Evolutionary conservation across 225 moss, liverwort and hornwort genomes (phyloP).

Genomic region (Sphagnum contortum): DNA sequence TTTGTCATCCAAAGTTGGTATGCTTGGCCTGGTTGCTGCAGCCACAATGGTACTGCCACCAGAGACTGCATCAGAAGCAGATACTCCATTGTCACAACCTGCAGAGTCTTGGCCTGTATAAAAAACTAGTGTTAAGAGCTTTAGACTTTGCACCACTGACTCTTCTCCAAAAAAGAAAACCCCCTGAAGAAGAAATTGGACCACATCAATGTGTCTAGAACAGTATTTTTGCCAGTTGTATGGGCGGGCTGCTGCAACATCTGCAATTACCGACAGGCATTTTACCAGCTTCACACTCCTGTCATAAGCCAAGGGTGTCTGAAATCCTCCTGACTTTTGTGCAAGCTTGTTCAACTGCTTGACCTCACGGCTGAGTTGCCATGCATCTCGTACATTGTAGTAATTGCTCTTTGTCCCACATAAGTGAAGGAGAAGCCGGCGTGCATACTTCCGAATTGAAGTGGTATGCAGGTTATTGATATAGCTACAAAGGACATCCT

Average conservation of each 20-base stretch:
- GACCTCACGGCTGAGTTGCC: conserved; percentile 96
- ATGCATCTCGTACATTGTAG: conserved; percentile 94
- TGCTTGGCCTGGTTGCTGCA: conserved; percentile 37
- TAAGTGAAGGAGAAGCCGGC: conserved; percentile 82
- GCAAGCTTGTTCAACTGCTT: conserved; percentile 87
- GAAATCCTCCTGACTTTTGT: conserved; percentile 82
- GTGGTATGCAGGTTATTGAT: conserved; percentile 91
- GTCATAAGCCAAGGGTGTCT: conserved; percentile 76
- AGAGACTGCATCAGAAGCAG: conserved; percentile 31
- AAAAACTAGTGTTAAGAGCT: conserved; percentile 86
- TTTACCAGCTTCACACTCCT: conserved; percentile 93
- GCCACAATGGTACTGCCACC: conserved; percentile 23
- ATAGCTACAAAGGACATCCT: conserved; percentile 91
- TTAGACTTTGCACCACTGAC: conserved; percentile 89
- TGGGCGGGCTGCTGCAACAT: conserved; percentile 89
- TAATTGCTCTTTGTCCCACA: conserved; percentile 95
- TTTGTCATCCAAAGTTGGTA: conserved; percentile 58
- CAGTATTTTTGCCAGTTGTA: conserved; percentile 99
- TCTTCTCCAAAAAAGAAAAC: conserved; percentile 96
- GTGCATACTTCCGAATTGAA: conserved; percentile 88
- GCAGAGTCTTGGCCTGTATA: conserved; percentile 65
- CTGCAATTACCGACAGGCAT: conserved; percentile 75
- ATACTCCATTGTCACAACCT: conserved; percentile 32
- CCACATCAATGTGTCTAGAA: conserved; percentile 76
- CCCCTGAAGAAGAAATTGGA: conserved; percentile 80